Evolutionary conservation across 495 filamentous ascomycete genomes (phyloP).

Genomic region (Penicillium salamii): DNA sequence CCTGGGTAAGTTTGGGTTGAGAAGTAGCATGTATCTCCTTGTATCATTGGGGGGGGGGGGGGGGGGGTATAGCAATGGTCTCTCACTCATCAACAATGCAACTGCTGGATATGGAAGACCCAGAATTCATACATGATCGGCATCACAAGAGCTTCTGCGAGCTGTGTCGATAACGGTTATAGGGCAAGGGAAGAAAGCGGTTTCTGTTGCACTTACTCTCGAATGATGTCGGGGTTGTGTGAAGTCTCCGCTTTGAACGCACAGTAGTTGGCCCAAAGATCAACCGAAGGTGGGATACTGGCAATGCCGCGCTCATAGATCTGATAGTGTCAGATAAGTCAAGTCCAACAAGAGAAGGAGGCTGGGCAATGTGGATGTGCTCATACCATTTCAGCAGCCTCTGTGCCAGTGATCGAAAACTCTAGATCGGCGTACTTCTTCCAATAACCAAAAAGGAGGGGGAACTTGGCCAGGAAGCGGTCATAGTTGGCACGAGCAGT

Average conservation of each 20-base stretch:
- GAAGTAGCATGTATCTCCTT: slow-evolving; percentile 47
- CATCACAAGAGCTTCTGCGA: slow-evolving; percentile 31
- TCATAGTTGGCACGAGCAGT: slow-evolving; percentile 84
- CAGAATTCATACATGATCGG: slow-evolving; percentile 28
- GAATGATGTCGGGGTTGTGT: slow-evolving; percentile 89
- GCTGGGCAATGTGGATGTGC: background rate
- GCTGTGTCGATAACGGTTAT: slow-evolving; percentile 42
- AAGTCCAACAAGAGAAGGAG: background rate
- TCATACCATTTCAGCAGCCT: slow-evolving; percentile 93
- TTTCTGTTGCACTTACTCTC: slow-evolving; percentile 91
- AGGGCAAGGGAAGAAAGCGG: slow-evolving; percentile 64
- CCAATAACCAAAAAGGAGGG: slow-evolving; percentile 96
- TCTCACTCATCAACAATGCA: slow-evolving; percentile 54
- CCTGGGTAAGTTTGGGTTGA: slow-evolving; percentile 57
- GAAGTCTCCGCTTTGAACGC: slow-evolving; percentile 95
- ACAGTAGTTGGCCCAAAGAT: slow-evolving; percentile 97
- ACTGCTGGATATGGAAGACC: slow-evolving; percentile 27
- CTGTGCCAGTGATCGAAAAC: slow-evolving; percentile 93
- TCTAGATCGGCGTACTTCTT: slow-evolving; percentile 99
- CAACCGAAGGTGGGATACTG: slow-evolving; percentile 88
- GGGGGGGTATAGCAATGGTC: slow-evolving; percentile 43
- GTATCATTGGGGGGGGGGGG: slow-evolving; percentile 38
- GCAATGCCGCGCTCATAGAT: slow-evolving; percentile 95
- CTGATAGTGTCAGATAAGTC: slow-evolving; percentile 40
- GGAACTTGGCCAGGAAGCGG: slow-evolving; percentile 91